A percentile compares a stretch with the other conserved stretches of the same genome.
Evolutionary conservation across 2,329 filamentous ascomycete species (phyloP).

Genomic region (Pestalotiopsis sp.): DNA sequence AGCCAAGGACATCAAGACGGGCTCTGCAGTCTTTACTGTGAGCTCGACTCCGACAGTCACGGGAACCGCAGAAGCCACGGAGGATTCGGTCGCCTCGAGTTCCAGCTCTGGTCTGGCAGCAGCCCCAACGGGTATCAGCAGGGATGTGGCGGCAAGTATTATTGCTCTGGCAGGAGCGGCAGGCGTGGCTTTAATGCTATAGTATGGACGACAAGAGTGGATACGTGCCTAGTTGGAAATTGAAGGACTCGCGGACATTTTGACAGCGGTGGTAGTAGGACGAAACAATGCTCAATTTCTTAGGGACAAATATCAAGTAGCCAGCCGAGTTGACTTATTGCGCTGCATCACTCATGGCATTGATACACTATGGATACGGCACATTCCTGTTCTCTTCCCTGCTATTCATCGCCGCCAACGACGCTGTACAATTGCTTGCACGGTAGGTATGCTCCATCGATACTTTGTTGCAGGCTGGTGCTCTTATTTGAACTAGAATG

Average conservation of each 20-base stretch:
- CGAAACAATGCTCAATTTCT: too few species aligned
- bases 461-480: not conserved
- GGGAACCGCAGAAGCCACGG: not conserved
- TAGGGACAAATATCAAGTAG: not conserved
- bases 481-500: not conserved
- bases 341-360: not conserved
- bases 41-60: not conserved
- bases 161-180: not conserved
- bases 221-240: too few species aligned
- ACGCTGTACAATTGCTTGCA: not conserved
- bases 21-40: conserved; percentile 8
- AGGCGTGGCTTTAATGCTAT: not conserved
- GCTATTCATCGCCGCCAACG: not conserved
- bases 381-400: not conserved
- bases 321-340: not conserved
- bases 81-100: not conserved
- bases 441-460: not conserved
- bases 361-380: not conserved
- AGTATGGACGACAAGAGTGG: not conserved
- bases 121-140: not conserved
- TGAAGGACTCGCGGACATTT: too few species aligned
- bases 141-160: not conserved
- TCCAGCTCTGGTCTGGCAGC: conserved; percentile 2
- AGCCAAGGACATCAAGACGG: conserved; percentile 10
- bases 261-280: too few species aligned